Conservation (phyloP, 768 basidiomycete genomes). For the Podaxis pistillaris region DNA sequence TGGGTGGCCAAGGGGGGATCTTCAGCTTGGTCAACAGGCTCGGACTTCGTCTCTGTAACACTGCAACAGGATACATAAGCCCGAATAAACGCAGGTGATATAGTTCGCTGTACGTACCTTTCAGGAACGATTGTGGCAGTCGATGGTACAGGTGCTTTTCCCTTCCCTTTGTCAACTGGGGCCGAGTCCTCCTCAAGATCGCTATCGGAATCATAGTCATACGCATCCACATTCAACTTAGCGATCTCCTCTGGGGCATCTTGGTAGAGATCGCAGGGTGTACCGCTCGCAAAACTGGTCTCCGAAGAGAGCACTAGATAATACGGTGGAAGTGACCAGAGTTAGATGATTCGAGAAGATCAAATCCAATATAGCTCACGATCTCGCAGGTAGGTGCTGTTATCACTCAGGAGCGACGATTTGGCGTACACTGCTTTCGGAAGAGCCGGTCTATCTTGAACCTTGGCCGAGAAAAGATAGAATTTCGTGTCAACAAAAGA, state of each 20-base stretch:
- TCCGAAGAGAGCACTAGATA: conserved; percentile 7
- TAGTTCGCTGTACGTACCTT: background rate
- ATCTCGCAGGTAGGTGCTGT: background rate
- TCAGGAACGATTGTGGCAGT: background rate
- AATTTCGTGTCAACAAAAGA: conserved; percentile 15
- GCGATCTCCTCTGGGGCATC: background rate
- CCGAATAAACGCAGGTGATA: too few species aligned
- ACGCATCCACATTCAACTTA: conserved; percentile 1
- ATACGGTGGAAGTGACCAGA: too few species aligned
- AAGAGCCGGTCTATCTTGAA: background rate
- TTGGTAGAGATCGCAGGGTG: background rate
- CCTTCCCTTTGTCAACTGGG: background rate
- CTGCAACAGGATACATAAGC: background rate
- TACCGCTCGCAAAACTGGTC: background rate
- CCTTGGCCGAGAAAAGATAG: conserved; percentile 10
- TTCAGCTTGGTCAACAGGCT: background rate
- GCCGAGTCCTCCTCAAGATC: conserved; percentile 5
- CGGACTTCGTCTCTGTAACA: background rate
- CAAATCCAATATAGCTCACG: background rate
- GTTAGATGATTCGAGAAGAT: too few species aligned
- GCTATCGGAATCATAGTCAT: conserved; percentile 15
- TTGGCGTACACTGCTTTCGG: conserved; percentile 11
- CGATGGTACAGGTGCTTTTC: background rate
- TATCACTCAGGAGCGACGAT: background rate
- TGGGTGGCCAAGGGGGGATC: too few species aligned